A percentile compares a stretch with the other conserved stretches of the same genome.
Evolutionary conservation across 1,139 yeast genomes (phyloP).

Genomic region (Geotrichum citri-aurantii): DNA sequence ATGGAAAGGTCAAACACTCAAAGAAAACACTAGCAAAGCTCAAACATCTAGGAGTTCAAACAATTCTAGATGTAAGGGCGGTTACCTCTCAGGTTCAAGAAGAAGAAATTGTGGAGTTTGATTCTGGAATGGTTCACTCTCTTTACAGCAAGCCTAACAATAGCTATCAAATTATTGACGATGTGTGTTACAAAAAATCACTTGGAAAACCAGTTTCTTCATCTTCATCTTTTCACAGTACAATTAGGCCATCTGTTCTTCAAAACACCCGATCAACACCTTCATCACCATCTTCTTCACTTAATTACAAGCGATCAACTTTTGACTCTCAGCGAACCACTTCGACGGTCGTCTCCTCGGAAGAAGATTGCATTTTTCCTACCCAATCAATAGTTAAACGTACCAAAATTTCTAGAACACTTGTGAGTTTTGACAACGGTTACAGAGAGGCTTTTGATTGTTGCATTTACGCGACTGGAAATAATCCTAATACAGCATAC

Average conservation of each 20-base stretch:
- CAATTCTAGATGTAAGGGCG: constrained; percentile 7
- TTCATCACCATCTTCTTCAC: not conserved
- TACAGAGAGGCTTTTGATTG: constrained; percentile 9
- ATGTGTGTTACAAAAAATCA: not conserved
- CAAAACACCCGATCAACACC: not conserved
- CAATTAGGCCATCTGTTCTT: not conserved
- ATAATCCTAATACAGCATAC: constrained; percentile 14
- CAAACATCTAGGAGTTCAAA: constrained; percentile 10
- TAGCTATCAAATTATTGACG: not conserved
- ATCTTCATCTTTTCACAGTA: not conserved
- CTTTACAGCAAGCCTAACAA: not conserved
- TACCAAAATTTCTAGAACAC: not conserved
- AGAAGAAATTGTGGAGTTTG: not conserved
- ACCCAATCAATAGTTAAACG: not conserved
- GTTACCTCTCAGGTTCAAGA: constrained; percentile 3
- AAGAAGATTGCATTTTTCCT: not conserved
- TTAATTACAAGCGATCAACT: not conserved
- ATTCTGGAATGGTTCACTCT: not conserved
- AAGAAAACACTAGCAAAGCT: constrained; percentile 7
- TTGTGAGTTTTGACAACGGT: constrained; percentile 15
- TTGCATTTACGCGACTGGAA: constrained; percentile 16
- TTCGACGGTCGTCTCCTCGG: not conserved
- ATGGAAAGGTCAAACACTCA: constrained; percentile 3
- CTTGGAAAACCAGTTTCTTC: not conserved
- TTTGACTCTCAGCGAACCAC: not conserved